Evolutionary conservation across 208 protist genomes (phyloP), one percentile per base, ranked within the genome.

Genomic region (Leishmania braziliensis): DNA sequence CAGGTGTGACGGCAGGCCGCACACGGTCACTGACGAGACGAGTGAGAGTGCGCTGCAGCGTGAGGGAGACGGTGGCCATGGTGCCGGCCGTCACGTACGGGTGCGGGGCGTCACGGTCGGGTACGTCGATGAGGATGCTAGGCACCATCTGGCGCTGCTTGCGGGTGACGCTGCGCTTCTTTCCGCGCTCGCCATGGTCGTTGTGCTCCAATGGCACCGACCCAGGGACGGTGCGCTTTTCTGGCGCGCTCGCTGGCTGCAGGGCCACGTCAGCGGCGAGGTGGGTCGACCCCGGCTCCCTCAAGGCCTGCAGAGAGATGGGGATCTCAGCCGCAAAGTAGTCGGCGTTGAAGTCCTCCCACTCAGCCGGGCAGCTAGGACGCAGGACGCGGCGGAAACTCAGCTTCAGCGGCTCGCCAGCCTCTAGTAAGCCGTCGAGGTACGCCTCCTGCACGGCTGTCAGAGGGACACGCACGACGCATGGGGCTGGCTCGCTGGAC

Each of bases 341-440:
- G 60, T 62, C 78, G 36, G 94, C 92, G 79, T 95, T 94, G 50
- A 88, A 63, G 84, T 98, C 95, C 74, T 95, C 93, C 95, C 95
- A 98, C 26, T 98, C 93, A 2, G 88, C 65, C 56, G 93, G 92
- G n/a, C 84, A 87, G 60, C 84, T 84, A 48, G 85, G 83, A 66
- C 86, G 87, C 78, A 98, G 85, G 65, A 91, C 85, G 58, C 95
- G 95, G 23, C 84, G 78, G 69, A 98, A 82, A 18, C 72, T 79
- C 81, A 96, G 66, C 79, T 86, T 84, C 58, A 97, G 84, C 66
- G 94, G 88, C 72, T 82, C 75, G 12, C 87, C 87, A 5, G 60
- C 50, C 58, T 88, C 51, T 29, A 96, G 70, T 80, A 94, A 80
- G 20, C 78, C 54, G 74, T 94, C 89, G 12, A 97, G 79, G 70